A percentile compares a stretch with the other conserved stretches of the same genome.
These are phyloP conservation scores for Camellia granthamiana DNA, from an alignment of 148 eudicot species.

Conservation along the genomic window DNA sequence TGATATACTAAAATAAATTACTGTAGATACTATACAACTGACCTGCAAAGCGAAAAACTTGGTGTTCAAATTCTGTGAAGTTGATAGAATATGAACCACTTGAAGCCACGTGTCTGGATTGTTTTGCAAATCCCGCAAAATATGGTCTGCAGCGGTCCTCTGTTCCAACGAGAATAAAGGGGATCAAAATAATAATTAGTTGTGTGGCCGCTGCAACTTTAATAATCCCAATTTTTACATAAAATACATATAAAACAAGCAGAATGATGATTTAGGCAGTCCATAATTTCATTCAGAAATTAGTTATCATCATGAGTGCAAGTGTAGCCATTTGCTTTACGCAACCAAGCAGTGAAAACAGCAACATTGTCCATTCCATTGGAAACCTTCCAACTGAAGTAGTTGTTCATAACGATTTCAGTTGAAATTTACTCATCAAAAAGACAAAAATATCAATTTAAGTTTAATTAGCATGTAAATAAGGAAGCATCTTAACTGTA, in stretches of 20 bases:
- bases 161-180: constrained; percentile 27
- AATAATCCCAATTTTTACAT: neutral
- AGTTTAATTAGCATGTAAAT: too few species aligned
- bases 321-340: neutral
- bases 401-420: too few species aligned
- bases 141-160: constrained; percentile 95
- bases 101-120: constrained; percentile 99
- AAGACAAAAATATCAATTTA: too few species aligned
- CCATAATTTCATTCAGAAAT: neutral
- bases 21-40: constrained; percentile 15
- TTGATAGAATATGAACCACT: constrained; percentile 96
- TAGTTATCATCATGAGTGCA: neutral
- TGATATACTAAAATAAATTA: too few species aligned
- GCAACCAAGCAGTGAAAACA: neutral
- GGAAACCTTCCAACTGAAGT: too few species aligned
- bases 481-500: too few species aligned
- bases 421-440: too few species aligned
- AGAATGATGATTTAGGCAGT: neutral
- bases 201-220: neutral
- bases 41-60: constrained; percentile 98
- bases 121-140: constrained; percentile 84
- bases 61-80: constrained; percentile 72
- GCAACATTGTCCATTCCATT: too few species aligned
- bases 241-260: neutral
- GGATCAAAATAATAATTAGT: neutral